Percentiles rank a stretch among this genome's conserved stretches.
Evolutionary conservation across 1,139 yeast species (phyloP).

Genomic region (Lodderomyces parapsilosis): DNA sequence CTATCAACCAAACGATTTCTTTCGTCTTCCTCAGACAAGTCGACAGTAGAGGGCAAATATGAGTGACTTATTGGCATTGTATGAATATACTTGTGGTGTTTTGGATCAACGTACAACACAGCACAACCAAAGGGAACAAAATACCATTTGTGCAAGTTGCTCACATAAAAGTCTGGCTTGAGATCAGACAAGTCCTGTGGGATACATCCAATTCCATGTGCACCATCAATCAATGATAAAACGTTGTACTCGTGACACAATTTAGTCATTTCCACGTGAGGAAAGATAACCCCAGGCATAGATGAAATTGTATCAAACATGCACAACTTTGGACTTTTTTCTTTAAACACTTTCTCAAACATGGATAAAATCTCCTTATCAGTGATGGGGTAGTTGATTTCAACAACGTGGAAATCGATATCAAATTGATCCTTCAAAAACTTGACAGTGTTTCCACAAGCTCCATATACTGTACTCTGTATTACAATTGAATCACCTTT

Average conservation of each 20-base stretch:
- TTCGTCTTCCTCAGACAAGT: constrained; percentile 21
- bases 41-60: constrained; percentile 24
- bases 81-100: constrained; percentile 51
- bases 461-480: constrained; percentile 55
- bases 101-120: constrained; percentile 54
- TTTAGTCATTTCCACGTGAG: constrained; percentile 50
- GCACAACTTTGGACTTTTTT: constrained; percentile 34
- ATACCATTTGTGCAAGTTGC: constrained; percentile 73
- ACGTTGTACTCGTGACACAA: constrained; percentile 49
- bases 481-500: constrained; percentile 56
- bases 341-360: constrained; percentile 33
- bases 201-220: constrained; percentile 64
- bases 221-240: constrained; percentile 66
- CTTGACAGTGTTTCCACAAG: constrained; percentile 54
- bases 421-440: constrained; percentile 45
- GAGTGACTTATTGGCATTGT: constrained; percentile 59
- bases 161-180: constrained; percentile 60
- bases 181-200: constrained; percentile 35
- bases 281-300: constrained; percentile 61
- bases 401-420: constrained; percentile 44
- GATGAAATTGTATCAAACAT: constrained; percentile 64
- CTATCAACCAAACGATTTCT: constrained; percentile 35
- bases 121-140: constrained; percentile 61
- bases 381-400: constrained; percentile 48
- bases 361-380: constrained; percentile 45